Evolutionary conservation across 192 early-diverging fungal genomes (phyloP), one percentile per base, ranked within the genome.

Genomic region (Dissophora globulifera): DNA sequence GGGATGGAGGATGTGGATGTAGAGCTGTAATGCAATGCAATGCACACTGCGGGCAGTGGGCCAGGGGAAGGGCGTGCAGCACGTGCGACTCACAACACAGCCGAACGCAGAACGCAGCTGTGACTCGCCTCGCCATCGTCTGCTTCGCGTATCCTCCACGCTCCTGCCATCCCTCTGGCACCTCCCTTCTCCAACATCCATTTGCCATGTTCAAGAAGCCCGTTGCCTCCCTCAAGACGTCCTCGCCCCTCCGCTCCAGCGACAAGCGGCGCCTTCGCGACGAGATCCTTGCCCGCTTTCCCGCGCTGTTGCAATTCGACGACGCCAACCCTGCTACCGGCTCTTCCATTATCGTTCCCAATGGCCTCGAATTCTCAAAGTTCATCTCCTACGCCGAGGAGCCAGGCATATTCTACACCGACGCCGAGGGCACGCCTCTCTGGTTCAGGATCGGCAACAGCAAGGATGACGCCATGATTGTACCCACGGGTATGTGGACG

Each of bases 181-280:
- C 26, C 13, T 38, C 35, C 35, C 35, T 38, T 13, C 35, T 13
- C 43, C 43, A 45, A 4, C 43, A 17, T 4, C 26, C 1, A 23
- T 2, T 20, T 35, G 19, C 2, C 23, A 93, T 93, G 91, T 93
- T 93, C 69, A 93, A 91, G 59, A 93, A 93, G 69, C 88, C 90
- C 0, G 75, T 89, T 45, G 71, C 86, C 11, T 82, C 72, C 17
- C 72, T 90, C 33, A 95, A 95, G 64, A 70, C 86, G 12, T 92
- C 87, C 66, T 86, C 88, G 27, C 72, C 84, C 26, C 67, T 94
- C 23, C 84, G 92, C 9, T 85, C 85, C 13, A 92, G 91, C 25
- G 91, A 88, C 59, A 82, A 86, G 49, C 72, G 92, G 16, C 83
- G 86, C 29, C 86, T 94, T 9, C 79, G 87, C 11, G 80, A 84